phyloP scores from a whole-genome alignment of 148 eudicot genomes.

The Diospyros kaki region DNA sequence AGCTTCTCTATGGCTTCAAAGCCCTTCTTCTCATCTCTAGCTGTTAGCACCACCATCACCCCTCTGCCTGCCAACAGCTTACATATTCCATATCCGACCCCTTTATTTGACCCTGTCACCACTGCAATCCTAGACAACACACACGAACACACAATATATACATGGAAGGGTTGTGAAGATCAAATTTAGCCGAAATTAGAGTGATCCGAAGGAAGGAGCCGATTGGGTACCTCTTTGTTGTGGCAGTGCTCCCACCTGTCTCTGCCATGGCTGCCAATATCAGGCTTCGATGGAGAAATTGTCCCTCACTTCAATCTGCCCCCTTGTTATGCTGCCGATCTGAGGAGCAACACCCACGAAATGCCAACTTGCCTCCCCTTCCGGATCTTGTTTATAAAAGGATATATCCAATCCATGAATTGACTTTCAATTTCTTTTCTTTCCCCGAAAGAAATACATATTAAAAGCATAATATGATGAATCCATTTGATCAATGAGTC shows the following conservation, averaged over 20 bases:
- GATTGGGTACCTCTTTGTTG: not conserved
- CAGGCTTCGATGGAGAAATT: too few species aligned
- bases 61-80: constrained; percentile 14
- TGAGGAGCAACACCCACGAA: too few species aligned
- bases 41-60: constrained; percentile 19
- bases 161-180: not conserved
- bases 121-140: constrained; percentile 15
- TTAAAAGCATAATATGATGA: too few species aligned
- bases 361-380: too few species aligned
- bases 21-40: constrained; percentile 23
- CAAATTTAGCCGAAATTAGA: not conserved
- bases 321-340: too few species aligned
- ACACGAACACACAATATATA: not conserved
- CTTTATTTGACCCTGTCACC: constrained; percentile 29
- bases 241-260: not conserved
- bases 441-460: too few species aligned
- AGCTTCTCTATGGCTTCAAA: constrained; percentile 20
- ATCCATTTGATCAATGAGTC: too few species aligned
- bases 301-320: too few species aligned
- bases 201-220: not conserved
- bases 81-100: constrained; percentile 22
- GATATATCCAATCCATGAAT: too few species aligned
- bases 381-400: too few species aligned
- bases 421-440: too few species aligned
- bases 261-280: not conserved